phyloP scores from a whole-genome alignment of 495 filamentous ascomycete genomes.

The Cenococcum geophilum region DNA sequence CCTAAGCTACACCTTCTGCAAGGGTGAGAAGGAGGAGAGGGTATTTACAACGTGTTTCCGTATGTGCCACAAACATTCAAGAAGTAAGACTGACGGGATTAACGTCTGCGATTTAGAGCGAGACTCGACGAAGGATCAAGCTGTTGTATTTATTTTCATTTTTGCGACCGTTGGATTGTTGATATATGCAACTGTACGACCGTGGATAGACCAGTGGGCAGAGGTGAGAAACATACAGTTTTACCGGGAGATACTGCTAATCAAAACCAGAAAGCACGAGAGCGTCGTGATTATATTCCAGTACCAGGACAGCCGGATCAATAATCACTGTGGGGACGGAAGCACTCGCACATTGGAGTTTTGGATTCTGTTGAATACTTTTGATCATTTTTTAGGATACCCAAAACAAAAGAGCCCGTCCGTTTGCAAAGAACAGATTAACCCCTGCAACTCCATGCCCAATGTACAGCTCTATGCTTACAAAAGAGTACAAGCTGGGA shows the following conservation, averaged over 20 bases:
- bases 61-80: conserved; percentile 36
- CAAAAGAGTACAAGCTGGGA: conserved; percentile 22
- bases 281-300: conserved; percentile 30
- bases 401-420: conserved; percentile 5
- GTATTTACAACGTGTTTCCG: conserved; percentile 87
- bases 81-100: conserved; percentile 13
- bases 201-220: conserved; percentile 54
- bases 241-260: conserved; percentile 4
- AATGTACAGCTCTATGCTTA: conserved; percentile 18
- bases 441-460: conserved; percentile 17
- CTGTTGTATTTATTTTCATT: conserved; percentile 91
- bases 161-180: conserved; percentile 77
- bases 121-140: conserved; percentile 80
- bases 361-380: not conserved
- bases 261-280: conserved; percentile 17
- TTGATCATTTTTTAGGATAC: conserved; percentile 20
- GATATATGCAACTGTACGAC: conserved; percentile 67
- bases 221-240: conserved; percentile 11
- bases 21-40: conserved; percentile 76
- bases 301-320: conserved; percentile 22
- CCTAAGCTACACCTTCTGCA: conserved; percentile 78
- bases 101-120: conserved; percentile 50
- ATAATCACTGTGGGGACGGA: conserved; percentile 1
- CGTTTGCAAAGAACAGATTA: conserved; percentile 6
- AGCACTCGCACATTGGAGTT: not conserved